Conservation (phyloP, 2,329 filamentous ascomycete genomes). For the Dothideomycetes sp. region DNA sequence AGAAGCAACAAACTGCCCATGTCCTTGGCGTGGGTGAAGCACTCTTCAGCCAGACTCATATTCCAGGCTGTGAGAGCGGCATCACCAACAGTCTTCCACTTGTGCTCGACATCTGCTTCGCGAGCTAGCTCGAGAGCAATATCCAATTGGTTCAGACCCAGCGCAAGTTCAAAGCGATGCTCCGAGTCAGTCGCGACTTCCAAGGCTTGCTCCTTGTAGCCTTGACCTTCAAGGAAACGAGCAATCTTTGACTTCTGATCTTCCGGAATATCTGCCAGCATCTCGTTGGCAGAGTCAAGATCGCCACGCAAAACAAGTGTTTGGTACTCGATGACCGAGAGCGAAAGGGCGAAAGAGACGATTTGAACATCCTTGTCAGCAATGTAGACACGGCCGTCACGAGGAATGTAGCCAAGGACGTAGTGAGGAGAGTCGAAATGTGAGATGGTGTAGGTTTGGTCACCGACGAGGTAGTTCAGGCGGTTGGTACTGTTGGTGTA, state of each 20-base stretch:
- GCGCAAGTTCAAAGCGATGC: slow-evolving; percentile 89
- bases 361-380: slow-evolving; percentile 92
- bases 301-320: slow-evolving; percentile 90
- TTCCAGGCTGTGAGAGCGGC: slow-evolving; percentile 83
- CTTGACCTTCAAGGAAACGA: slow-evolving; percentile 92
- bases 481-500: slow-evolving; percentile 97
- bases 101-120: slow-evolving; percentile 81
- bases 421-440: slow-evolving; percentile 97
- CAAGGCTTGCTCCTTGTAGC: slow-evolving; percentile 89
- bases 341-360: slow-evolving; percentile 80
- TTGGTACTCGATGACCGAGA: slow-evolving; percentile 93
- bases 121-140: slow-evolving; percentile 78
- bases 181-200: slow-evolving; percentile 91
- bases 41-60: slow-evolving; percentile 78
- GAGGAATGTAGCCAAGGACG: slow-evolving; percentile 85
- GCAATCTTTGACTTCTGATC: slow-evolving; percentile 98
- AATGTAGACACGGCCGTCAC: slow-evolving; percentile 91
- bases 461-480: slow-evolving; percentile 93
- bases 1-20: slow-evolving; percentile 80
- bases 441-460: slow-evolving; percentile 94
- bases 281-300: slow-evolving; percentile 79
- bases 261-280: slow-evolving; percentile 74
- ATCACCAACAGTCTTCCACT: slow-evolving; percentile 97
- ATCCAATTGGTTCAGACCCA: slow-evolving; percentile 72
- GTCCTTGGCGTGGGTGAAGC: slow-evolving; percentile 85